A percentile compares a stretch with the other conserved stretches of the same genome.
phyloP scores from a whole-genome alignment of 768 basidiomycete genomes.

The Boletellus ananas region DNA sequence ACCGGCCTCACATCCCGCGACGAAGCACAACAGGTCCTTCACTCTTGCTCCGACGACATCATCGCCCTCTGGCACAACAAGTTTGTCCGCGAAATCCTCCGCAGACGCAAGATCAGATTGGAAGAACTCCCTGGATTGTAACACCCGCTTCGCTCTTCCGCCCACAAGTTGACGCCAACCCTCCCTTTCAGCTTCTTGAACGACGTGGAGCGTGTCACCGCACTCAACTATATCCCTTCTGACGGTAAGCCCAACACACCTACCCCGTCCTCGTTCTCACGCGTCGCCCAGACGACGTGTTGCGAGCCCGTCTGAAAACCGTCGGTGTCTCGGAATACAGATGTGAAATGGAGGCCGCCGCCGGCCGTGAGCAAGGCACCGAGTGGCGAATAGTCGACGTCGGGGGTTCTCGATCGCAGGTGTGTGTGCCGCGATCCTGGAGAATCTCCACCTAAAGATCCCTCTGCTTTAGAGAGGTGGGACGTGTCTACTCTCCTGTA shows the following conservation, averaged over 20 bases:
- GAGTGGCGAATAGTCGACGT: slow-evolving; percentile 57
- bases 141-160: slow-evolving; percentile 7
- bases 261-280: slow-evolving; percentile 4
- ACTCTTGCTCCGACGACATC: slow-evolving; percentile 41
- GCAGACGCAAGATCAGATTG: slow-evolving; percentile 41
- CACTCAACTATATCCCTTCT: slow-evolving; percentile 42
- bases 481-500: slow-evolving; percentile 14
- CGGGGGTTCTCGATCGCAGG: slow-evolving; percentile 50
- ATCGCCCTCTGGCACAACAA: slow-evolving; percentile 44
- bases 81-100: slow-evolving; percentile 41
- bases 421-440: slow-evolving; percentile 22
- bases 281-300: slow-evolving; percentile 42
- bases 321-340: slow-evolving; percentile 81
- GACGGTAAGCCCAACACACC: slow-evolving; percentile 34
- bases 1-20: slow-evolving; percentile 28
- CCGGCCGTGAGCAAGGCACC: slow-evolving; percentile 46
- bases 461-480: slow-evolving; percentile 30
- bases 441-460: slow-evolving; percentile 3
- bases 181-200: slow-evolving; percentile 40
- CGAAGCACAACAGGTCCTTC: slow-evolving; percentile 40
- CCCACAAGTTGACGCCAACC: not conserved
- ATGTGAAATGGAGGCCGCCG: slow-evolving; percentile 71
- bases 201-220: slow-evolving; percentile 47
- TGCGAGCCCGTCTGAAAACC: slow-evolving; percentile 51
- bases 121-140: slow-evolving; percentile 54